Base-by-base conservation (phyloP, 106 monocot species). In the Phalaenopsis equestris region DNA sequence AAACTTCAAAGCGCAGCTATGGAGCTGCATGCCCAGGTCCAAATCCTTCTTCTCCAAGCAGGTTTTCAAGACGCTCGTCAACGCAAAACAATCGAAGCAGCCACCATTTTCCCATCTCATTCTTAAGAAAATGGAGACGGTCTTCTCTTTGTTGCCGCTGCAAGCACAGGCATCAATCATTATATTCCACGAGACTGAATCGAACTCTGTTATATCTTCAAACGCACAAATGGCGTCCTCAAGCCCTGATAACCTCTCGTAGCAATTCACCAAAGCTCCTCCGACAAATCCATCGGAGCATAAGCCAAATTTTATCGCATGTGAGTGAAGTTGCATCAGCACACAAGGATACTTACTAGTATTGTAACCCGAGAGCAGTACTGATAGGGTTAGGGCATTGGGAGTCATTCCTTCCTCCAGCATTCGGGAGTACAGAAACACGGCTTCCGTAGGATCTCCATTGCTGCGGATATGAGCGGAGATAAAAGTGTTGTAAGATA, bases 61-160 rank as follows among this genome's bases (percentile, higher is more conserved):
- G 8, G 91, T 91, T 85, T 94, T 94, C 61, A 94, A 56, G 7
- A 94, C 86, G 70, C 90, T 94, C 1, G 94, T 91, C 67, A 94
- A 81, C 0, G 90, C 77, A 67, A 94, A 94, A 23, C 82, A 82
- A 64, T 94, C 89, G 24, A 91, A 84, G 17, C 82, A 56, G 0
- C 45, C 41, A 21, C 75, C 76, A 57, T 58, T 55, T 37, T 82
- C 73, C 42, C 65, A 68, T 24, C 85, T 72, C 91, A 91, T 91
- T 68, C 79, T 81, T 48, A 39, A 68, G 72, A 94, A 91, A 6
- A 94, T 23, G 19, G 61, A 43, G 7, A 86, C 77, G 4, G 88
- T 80, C 6, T 77, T 49, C 37, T 46, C 68, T 38, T 81, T 80
- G 79, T 80, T 77, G 14, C 90, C 85, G 42, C 80, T 77, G 8